phyloP scores from a whole-genome alignment of 257 asterid species.

The Gentiana macrophylla region DNA sequence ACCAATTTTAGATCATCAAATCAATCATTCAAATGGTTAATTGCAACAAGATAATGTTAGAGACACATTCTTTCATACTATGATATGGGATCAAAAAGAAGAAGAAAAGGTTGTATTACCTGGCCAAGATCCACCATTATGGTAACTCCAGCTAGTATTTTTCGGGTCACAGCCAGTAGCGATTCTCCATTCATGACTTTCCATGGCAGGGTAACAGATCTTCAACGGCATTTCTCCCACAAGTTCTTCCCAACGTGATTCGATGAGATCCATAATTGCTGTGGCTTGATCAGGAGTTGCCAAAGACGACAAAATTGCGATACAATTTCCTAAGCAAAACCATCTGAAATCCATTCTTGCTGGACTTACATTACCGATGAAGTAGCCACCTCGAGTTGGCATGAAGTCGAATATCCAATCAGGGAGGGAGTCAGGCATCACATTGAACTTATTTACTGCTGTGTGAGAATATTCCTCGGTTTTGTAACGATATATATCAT shows the following conservation, averaged over 20 bases:
- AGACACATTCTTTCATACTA: too few species aligned
- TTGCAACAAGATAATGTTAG: too few species aligned
- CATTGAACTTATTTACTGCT: constrained; percentile 86
- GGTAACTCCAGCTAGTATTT: constrained; percentile 89
- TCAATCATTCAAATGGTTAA: too few species aligned
- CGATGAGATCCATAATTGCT: constrained; percentile 86
- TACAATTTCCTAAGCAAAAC: constrained; percentile 86
- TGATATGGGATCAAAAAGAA: background rate
- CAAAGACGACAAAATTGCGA: constrained; percentile 68
- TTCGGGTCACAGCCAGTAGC: constrained; percentile 90
- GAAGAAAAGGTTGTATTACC: constrained; percentile 20
- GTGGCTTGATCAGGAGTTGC: constrained; percentile 89
- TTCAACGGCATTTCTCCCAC: constrained; percentile 92
- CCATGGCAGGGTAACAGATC: constrained; percentile 82
- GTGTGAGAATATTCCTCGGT: constrained; percentile 93
- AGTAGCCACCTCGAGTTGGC: constrained; percentile 84
- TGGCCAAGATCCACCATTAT: constrained; percentile 96
- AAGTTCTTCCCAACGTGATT: constrained; percentile 73
- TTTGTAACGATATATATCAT: constrained; percentile 76
- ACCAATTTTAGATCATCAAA: background rate
- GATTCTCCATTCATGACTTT: constrained; percentile 77
- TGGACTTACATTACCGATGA: constrained; percentile 85
- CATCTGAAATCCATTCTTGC: constrained; percentile 90
- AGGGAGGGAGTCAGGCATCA: constrained; percentile 84
- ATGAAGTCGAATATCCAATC: constrained; percentile 91